Evolutionary conservation across 345 rosid genomes (phyloP).

Genomic region (Rubroshorea leprosula): DNA sequence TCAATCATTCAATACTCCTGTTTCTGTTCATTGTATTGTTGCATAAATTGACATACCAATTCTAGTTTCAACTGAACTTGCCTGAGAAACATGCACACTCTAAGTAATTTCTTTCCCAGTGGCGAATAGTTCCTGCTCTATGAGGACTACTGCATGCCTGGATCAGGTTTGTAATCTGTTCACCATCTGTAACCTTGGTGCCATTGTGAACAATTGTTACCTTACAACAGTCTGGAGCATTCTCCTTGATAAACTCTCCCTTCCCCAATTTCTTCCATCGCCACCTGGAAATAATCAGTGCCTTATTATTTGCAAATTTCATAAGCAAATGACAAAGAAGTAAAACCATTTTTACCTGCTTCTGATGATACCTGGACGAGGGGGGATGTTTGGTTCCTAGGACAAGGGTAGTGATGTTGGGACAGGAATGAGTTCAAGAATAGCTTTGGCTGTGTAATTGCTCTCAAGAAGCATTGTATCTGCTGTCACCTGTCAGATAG

Average conservation of each 20-base stretch:
- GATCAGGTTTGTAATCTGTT: conserved; percentile 10
- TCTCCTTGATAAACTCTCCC: conserved; percentile 41
- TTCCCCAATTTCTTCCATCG: conserved; percentile 26
- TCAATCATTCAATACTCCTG: too few species aligned
- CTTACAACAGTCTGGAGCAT: conserved; percentile 52
- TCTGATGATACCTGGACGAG: conserved; percentile 32
- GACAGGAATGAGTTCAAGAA: conserved; percentile 59
- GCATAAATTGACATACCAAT: neutral
- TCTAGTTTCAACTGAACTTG: conserved; percentile 18
- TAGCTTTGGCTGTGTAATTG: conserved; percentile 32
- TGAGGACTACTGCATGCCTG: too few species aligned
- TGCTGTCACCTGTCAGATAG: conserved; percentile 35
- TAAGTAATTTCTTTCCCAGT: conserved; percentile 24
- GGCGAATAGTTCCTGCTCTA: conserved; percentile 3
- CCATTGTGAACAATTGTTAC: conserved; percentile 40
- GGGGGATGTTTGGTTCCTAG: conserved; percentile 43
- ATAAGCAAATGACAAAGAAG: neutral
- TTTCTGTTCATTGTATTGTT: neutral
- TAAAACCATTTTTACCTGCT: too few species aligned
- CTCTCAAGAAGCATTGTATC: conserved; percentile 57
- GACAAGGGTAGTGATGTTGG: conserved; percentile 49
- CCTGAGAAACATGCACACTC: conserved; percentile 40
- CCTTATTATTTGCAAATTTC: neutral
- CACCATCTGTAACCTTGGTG: conserved; percentile 21
- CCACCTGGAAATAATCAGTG: too few species aligned